Base-by-base conservation (phyloP, 108 stramenopile genomes). In the Pseudonitzschia pungens region DNA sequence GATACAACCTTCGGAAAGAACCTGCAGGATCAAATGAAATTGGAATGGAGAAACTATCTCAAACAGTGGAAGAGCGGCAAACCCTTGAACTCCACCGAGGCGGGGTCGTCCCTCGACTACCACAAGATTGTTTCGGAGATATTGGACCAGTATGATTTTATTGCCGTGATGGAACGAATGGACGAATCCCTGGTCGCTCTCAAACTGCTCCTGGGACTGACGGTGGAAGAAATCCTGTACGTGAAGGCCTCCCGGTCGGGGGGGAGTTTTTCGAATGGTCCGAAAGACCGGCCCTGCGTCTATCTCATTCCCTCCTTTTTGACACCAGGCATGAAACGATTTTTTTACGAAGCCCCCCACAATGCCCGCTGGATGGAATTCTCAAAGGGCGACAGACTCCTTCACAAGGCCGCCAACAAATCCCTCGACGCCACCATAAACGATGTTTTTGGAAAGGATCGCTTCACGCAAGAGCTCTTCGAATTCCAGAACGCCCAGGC, bases 341-440 rank as follows among this genome's bases (percentile, higher is more conserved):
- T 60, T 31, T 73, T 84, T 26, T 51, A 78, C 27, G 41, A 45
- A 6, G 0, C 0, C 4, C 59, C 60, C 12, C 14, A 15, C 26
- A 36, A 36, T 0, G 10, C 26, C 26, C 32, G 10, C n/a, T 84
- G 84, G 84, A 42, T 31, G 29, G 24, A 40, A 53, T 21, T 59
- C 62, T 21, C 81, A 71, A 80, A 67, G 74, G 65, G 69, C 4
- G 84, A 84, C 60, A 12, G 22, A 5, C 48, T 77, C n/a, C 53
- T 87, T 8, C 73, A 84, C 53, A 10, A 74, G 4, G 82, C 84
- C 40, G 86, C 70, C 33, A 82, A 81, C 48, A 20, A 32, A 33
- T 77, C 75, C 56, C 57, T 87, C 31, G 86, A 87, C 53, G 33
- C 48, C 43, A 87, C 86, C 26, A 87, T 87, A 65, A 79, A 82